Conservation (phyloP, 2,329 filamentous ascomycete genomes). For the Didymella segeticola region DNA sequence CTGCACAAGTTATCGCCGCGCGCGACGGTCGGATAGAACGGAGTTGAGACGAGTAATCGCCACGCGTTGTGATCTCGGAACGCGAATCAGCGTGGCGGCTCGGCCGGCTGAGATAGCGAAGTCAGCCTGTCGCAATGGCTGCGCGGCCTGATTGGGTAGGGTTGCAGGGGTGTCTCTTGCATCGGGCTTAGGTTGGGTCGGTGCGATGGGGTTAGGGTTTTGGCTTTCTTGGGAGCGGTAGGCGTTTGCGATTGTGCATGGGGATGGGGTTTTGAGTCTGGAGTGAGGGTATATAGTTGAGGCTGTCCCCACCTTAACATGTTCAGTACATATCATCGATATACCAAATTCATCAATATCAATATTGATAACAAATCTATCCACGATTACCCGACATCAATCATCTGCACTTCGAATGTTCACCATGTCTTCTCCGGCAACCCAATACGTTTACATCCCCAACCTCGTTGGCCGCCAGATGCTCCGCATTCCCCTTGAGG, state of each 20-base stretch:
- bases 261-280: conserved; percentile 8
- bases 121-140: conserved; percentile 1
- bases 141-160: conserved; percentile 17
- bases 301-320: conserved; percentile 8
- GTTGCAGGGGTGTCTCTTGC: conserved; percentile 18
- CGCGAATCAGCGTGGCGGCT: conserved; percentile 29
- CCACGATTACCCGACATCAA: conserved; percentile 10
- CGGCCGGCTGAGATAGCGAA: conserved; percentile 16
- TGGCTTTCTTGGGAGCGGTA: conserved; percentile 16
- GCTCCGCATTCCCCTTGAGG: conserved; percentile 44
- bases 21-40: conserved; percentile 23
- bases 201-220: conserved; percentile 29
- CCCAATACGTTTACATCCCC: conserved; percentile 49
- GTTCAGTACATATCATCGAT: conserved; percentile 12
- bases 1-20: conserved; percentile 25
- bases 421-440: conserved; percentile 39
- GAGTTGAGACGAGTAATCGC: conserved; percentile 26
- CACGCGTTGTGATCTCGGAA: conserved; percentile 26
- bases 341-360: conserved; percentile 7
- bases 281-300: conserved; percentile 16
- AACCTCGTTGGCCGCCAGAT: conserved; percentile 49
- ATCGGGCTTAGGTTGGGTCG: conserved; percentile 9
- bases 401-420: conserved; percentile 12
- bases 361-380: conserved; percentile 1
- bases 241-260: conserved; percentile 21